Evolutionary conservation across 73 alveolate species (phyloP).

Genomic region (Vitrella brassicaformis): DNA sequence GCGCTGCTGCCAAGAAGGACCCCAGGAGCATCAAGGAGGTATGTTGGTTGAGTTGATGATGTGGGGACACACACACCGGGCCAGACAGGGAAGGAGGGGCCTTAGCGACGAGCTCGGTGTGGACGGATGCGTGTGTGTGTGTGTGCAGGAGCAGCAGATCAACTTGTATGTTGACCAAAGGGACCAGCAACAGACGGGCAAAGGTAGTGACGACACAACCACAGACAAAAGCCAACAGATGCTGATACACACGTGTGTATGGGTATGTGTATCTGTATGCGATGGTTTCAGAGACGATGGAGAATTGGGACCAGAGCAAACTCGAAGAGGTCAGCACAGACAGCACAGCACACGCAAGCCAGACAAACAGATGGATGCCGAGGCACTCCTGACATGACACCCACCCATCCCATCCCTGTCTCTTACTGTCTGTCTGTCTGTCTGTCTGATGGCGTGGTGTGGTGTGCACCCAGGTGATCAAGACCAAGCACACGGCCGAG

Average conservation of each 20-base stretch:
- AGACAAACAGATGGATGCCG: no score
- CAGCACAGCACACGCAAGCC: no score
- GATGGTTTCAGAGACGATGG: neutral
- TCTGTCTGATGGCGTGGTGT: no score
- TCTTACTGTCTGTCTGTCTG: no score
- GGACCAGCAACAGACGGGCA: constrained; percentile 36
- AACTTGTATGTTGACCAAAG: neutral
- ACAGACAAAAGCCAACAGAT: neutral
- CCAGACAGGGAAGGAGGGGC: no score
- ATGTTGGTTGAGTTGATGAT: no score
- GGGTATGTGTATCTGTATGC: neutral
- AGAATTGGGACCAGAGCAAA: neutral
- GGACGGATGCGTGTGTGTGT: neutral
- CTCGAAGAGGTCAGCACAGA: no score
- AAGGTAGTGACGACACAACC: constrained; percentile 8
- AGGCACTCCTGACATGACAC: no score
- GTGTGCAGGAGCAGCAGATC: neutral
- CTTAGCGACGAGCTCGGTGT: no score
- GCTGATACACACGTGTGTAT: neutral
- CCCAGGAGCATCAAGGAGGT: neutral
- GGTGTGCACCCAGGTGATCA: neutral
- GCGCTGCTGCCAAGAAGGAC: constrained; percentile 55
- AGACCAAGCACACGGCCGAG: neutral
- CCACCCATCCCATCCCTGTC: no score
- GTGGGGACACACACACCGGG: no score